Conservation (phyloP, 441 rosid species). For the Metrosideros polymorpha region DNA sequence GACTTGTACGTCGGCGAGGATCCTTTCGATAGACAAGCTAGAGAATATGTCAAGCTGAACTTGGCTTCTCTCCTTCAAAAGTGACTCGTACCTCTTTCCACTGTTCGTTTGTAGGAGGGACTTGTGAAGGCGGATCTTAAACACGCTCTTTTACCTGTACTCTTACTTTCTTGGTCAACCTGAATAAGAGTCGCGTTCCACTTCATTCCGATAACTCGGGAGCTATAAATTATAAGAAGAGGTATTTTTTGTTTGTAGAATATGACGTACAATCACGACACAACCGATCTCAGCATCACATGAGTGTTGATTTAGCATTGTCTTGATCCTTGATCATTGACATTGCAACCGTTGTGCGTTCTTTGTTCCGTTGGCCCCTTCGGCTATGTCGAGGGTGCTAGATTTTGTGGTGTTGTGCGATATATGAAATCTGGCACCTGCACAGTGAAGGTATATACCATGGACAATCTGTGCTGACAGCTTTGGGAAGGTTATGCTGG, state of each 20-base stretch:
- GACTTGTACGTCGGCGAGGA: slow-evolving; percentile 84
- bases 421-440: background rate
- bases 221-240: background rate
- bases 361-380: background rate
- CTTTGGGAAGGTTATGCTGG: background rate
- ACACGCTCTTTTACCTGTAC: background rate
- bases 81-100: background rate
- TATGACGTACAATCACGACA: background rate
- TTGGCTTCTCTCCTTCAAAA: slow-evolving; percentile 38
- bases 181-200: background rate
- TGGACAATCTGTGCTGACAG: background rate
- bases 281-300: background rate
- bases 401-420: background rate
- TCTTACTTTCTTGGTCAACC: background rate
- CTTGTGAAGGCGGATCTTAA: background rate
- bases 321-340: background rate
- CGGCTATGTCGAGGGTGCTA: background rate
- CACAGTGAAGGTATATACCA: background rate
- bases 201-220: background rate
- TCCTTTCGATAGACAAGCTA: slow-evolving; percentile 66
- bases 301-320: background rate
- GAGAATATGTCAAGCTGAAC: slow-evolving; percentile 54
- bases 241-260: background rate
- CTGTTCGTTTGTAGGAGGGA: background rate
- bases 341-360: background rate